phyloP scores from a whole-genome alignment of 768 basidiomycete genomes.

The Boletus patriciae region DNA sequence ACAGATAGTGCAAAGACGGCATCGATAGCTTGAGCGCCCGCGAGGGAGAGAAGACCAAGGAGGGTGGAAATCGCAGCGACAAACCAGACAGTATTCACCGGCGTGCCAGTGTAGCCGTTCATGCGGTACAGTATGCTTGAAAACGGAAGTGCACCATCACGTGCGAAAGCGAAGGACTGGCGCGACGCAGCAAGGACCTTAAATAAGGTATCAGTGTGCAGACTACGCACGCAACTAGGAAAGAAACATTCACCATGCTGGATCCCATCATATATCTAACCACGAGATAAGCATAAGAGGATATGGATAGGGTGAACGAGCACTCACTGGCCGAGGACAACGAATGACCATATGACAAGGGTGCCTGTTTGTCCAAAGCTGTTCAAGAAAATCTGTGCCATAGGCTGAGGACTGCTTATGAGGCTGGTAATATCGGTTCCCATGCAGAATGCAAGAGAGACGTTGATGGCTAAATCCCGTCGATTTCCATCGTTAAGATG shows the following conservation, averaged over 20 bases:
- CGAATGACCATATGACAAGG: constrained; percentile 53
- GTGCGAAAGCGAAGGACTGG: constrained; percentile 56
- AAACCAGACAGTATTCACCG: constrained; percentile 62
- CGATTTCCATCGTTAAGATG: background rate
- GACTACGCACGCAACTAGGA: background rate
- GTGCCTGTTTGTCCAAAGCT: constrained; percentile 45
- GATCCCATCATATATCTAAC: constrained; percentile 50
- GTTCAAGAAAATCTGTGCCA: constrained; percentile 45
- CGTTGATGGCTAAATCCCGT: constrained; percentile 42
- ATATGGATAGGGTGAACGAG: background rate
- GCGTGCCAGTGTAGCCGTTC: constrained; percentile 51
- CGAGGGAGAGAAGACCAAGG: constrained; percentile 55
- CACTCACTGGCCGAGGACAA: constrained; percentile 48
- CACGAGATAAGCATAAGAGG: background rate
- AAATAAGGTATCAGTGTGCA: constrained; percentile 1
- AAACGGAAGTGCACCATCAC: constrained; percentile 62
- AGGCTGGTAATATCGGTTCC: constrained; percentile 48
- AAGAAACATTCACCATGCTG: constrained; percentile 38
- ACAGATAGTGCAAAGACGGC: constrained; percentile 57
- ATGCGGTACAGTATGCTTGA: constrained; percentile 57
- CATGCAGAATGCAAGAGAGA: constrained; percentile 58
- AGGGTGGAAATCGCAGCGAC: constrained; percentile 38
- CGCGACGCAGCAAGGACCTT: constrained; percentile 51
- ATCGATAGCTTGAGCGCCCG: constrained; percentile 54
- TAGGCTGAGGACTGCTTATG: constrained; percentile 42